Evolutionary conservation across 2,329 filamentous ascomycete genomes (phyloP).

Genomic region (Talaromyces rugulosus): DNA sequence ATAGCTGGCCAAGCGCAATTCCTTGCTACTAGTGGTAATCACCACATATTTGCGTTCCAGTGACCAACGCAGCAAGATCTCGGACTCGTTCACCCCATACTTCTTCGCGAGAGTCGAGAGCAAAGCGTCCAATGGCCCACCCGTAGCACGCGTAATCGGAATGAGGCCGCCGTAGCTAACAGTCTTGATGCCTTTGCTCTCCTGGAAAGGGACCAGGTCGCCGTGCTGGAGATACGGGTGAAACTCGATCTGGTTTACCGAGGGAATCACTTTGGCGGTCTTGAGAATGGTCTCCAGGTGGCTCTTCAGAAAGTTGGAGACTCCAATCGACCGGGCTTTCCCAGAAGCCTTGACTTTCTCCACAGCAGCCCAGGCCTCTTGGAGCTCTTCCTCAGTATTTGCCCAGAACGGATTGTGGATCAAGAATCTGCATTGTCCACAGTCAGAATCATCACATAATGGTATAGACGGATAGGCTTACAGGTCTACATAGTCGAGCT

Average conservation of each 20-base stretch:
- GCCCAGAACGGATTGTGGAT: constrained; percentile 47
- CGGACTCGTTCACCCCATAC: constrained; percentile 55
- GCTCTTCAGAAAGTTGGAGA: constrained; percentile 49
- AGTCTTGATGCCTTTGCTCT: constrained; percentile 38
- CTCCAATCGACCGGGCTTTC: constrained; percentile 48
- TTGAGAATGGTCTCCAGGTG: constrained; percentile 47
- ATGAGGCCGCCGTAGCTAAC: constrained; percentile 42
- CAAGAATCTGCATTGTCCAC: constrained; percentile 51
- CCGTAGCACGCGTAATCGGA: constrained; percentile 51
- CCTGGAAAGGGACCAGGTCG: constrained; percentile 37
- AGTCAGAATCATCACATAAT: constrained; percentile 41
- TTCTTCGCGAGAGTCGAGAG: constrained; percentile 53
- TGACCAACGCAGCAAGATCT: constrained; percentile 57
- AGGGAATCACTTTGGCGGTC: constrained; percentile 42
- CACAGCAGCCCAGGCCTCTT: constrained; percentile 48
- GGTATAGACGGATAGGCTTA: constrained; percentile 49
- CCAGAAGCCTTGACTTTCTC: constrained; percentile 38
- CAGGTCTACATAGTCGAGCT: constrained; percentile 64
- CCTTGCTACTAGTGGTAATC: constrained; percentile 59
- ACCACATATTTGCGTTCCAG: constrained; percentile 57
- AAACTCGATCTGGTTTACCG: constrained; percentile 49
- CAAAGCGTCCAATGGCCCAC: constrained; percentile 53
- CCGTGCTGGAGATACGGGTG: constrained; percentile 53
- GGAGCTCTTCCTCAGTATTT: not conserved
- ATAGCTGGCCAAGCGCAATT: constrained; percentile 57